These are phyloP conservation scores for Pseudogymnoascus sp. DNA, from an alignment of 2,329 filamentous ascomycete genomes.

Conservation along the genomic window DNA sequence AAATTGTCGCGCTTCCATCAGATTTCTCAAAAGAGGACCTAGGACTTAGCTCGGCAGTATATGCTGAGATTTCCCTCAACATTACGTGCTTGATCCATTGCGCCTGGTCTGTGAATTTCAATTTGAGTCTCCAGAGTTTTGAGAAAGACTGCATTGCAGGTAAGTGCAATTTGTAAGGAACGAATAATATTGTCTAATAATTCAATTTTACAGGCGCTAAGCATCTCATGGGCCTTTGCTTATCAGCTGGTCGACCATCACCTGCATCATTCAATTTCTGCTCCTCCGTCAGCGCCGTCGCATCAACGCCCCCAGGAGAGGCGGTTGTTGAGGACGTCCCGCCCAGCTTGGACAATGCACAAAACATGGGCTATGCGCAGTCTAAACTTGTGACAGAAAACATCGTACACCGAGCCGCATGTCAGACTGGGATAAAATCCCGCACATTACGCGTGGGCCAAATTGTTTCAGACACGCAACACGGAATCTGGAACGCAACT, in stretches of 20 bases:
- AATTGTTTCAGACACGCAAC: conserved; percentile 38
- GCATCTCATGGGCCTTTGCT: conserved; percentile 10
- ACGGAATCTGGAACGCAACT: conserved; percentile 42
- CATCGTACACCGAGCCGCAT: conserved; percentile 31
- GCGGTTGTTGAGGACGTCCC: conserved; percentile 29
- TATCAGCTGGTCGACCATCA: conserved; percentile 3
- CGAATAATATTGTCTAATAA: not conserved
- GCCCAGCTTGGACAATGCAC: conserved; percentile 26
- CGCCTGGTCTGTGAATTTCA: conserved; percentile 31
- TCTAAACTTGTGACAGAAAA: conserved; percentile 42
- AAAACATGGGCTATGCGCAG: conserved; percentile 43
- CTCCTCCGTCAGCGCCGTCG: conserved; percentile 31
- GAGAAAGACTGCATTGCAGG: conserved; percentile 8
- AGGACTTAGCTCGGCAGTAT: conserved; percentile 28
- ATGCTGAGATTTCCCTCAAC: conserved; percentile 9
- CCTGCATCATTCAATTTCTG: conserved; percentile 30
- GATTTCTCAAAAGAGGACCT: conserved; percentile 34
- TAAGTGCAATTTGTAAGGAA: not conserved
- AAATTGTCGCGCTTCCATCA: conserved; percentile 32
- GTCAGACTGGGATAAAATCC: conserved; percentile 25
- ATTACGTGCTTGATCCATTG: conserved; percentile 40
- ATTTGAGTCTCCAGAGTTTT: not conserved
- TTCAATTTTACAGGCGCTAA: not conserved
- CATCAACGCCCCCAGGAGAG: conserved; percentile 24
- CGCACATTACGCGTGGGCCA: conserved; percentile 41